phyloP scores from a whole-genome alignment of 2,329 filamentous ascomycete species.

The Ploettnerulaceae sp. region DNA sequence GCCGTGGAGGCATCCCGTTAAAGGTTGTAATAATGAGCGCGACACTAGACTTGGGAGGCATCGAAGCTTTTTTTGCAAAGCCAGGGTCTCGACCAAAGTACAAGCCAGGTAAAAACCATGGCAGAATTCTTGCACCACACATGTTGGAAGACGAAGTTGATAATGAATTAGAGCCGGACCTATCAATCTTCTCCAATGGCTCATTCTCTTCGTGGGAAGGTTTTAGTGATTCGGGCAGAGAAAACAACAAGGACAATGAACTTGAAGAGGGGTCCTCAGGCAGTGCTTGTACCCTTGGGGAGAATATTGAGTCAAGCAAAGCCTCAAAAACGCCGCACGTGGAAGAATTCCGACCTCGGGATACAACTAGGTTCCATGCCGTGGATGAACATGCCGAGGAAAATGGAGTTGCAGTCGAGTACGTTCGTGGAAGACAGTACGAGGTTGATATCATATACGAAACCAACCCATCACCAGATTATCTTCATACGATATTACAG shows the following conservation, averaged over 20 bases:
- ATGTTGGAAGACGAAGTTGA: conserved; percentile 19
- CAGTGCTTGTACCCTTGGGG: no score
- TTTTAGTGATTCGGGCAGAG: conserved; percentile 18
- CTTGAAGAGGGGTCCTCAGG: no score
- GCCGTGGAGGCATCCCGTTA: conserved; percentile 66
- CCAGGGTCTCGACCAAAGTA: conserved; percentile 28
- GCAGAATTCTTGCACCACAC: conserved; percentile 23
- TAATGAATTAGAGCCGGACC: conserved; percentile 4
- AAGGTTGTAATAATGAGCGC: conserved; percentile 97
- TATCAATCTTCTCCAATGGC: conserved; percentile 17
- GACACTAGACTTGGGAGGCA: conserved; percentile 79
- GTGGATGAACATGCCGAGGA: conserved; percentile 15
- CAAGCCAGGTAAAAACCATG: conserved; percentile 27
- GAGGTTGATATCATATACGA: conserved; percentile 77
- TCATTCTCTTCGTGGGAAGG: conserved; percentile 26
- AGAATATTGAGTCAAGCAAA: no score
- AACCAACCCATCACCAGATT: conserved; percentile 68
- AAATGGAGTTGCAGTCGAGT: conserved; percentile 34
- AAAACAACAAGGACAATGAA: conserved; percentile 3
- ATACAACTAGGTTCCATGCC: no score
- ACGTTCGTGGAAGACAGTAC: conserved; percentile 82
- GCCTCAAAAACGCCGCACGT: no score
- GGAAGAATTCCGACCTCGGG: no score
- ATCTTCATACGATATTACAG: conserved; percentile 76
- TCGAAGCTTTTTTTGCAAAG: conserved; percentile 66